Conservation (phyloP, 495 filamentous ascomycete genomes). For the Hypoxylon perforatum region DNA sequence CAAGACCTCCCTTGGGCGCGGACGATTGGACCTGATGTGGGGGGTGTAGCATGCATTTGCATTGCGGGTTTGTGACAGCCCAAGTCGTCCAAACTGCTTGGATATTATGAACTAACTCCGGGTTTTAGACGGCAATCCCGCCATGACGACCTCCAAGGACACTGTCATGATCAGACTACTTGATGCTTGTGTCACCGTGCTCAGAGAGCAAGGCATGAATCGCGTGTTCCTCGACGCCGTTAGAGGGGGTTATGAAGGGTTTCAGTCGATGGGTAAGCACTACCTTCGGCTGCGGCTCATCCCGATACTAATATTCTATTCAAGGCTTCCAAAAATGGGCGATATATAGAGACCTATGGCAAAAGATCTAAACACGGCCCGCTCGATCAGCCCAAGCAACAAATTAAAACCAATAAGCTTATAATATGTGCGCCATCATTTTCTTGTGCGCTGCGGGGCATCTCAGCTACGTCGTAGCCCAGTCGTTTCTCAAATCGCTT, state of each 20-base stretch:
- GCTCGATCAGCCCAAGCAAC: not conserved
- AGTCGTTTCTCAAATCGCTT: slow-evolving; percentile 4
- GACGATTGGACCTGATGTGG: slow-evolving; percentile 64
- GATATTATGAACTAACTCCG: slow-evolving; percentile 27
- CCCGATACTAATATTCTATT: slow-evolving; percentile 4
- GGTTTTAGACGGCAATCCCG: slow-evolving; percentile 46
- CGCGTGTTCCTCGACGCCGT: slow-evolving; percentile 59
- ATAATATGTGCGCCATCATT: slow-evolving; percentile 1
- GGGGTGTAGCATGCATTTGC: slow-evolving; percentile 70
- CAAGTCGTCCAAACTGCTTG: slow-evolving; percentile 6
- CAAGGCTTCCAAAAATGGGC: slow-evolving; percentile 63
- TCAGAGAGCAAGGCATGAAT: slow-evolving; percentile 53
- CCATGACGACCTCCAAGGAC: slow-evolving; percentile 51
- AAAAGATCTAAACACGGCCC: slow-evolving; percentile 41
- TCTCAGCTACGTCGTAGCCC: slow-evolving; percentile 5
- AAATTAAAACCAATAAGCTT: slow-evolving; percentile 13
- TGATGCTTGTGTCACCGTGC: slow-evolving; percentile 53
- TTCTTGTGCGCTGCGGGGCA: not conserved
- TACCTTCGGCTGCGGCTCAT: not conserved
- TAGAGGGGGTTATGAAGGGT: slow-evolving; percentile 56
- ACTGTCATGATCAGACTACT: slow-evolving; percentile 59
- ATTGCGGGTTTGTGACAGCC: slow-evolving; percentile 55
- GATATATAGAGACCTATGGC: slow-evolving; percentile 60
- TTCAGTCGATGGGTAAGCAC: slow-evolving; percentile 58
- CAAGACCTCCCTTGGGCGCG: slow-evolving; percentile 70